Evolutionary conservation across 495 filamentous ascomycete species (phyloP).

Genomic region (Aspergillus panamensis): DNA sequence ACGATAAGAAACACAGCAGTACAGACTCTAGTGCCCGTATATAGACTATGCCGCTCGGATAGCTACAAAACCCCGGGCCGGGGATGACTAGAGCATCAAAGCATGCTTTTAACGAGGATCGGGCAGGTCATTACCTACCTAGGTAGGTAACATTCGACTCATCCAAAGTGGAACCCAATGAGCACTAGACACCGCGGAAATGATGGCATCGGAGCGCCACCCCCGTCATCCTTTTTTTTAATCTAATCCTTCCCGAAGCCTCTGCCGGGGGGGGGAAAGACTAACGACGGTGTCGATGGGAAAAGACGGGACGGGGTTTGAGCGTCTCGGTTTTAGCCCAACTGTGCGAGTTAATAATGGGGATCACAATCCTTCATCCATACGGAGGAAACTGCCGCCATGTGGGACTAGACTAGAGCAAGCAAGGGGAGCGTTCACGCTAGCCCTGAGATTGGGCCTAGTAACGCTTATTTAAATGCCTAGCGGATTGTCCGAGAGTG

Average conservation of each 20-base stretch:
- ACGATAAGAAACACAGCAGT: too few species aligned
- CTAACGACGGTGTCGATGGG: neutral
- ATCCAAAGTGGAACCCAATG: neutral
- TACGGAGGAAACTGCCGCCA: neutral
- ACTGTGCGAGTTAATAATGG: neutral
- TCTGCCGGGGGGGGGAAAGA: neutral
- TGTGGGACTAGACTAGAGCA: constrained; percentile 6
- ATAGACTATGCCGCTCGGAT: too few species aligned
- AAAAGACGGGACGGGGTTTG: constrained; percentile 1
- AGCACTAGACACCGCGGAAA: neutral
- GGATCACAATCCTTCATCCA: neutral
- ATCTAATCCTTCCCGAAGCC: neutral
- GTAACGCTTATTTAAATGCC: neutral
- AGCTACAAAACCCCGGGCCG: neutral
- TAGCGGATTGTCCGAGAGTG: neutral
- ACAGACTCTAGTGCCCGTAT: too few species aligned
- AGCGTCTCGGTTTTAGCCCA: neutral
- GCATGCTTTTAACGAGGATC: neutral
- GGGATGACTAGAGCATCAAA: neutral
- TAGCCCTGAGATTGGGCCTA: constrained; percentile 4
- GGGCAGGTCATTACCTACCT: neutral
- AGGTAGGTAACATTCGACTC: too few species aligned
- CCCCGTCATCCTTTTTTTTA: constrained; percentile 4
- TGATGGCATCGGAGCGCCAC: constrained; percentile 1
- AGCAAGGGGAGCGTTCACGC: neutral